These are phyloP conservation scores for Uronychia setigera DNA, from an alignment of 73 alveolate genomes.

Conservation along the genomic window DNA sequence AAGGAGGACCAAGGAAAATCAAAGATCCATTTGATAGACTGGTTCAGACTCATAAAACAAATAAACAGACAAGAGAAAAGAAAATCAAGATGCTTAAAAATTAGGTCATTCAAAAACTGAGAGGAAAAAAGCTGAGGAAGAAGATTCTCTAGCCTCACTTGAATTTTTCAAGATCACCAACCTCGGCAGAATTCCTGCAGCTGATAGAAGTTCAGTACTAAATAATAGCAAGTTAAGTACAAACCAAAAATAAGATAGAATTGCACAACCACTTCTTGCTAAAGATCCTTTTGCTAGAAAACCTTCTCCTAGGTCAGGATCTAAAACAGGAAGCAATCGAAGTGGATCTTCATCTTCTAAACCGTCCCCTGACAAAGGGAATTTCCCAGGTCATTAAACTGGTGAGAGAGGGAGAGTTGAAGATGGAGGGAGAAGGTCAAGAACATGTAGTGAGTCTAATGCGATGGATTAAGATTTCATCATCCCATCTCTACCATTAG, in stretches of 20 bases:
- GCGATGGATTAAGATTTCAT: slow-evolving; percentile 24
- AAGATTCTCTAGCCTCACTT: slow-evolving; percentile 60
- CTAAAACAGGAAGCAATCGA: background rate
- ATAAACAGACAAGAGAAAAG: background rate
- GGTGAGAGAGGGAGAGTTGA: background rate
- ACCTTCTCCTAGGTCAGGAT: background rate
- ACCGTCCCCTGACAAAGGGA: background rate
- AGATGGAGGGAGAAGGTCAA: background rate
- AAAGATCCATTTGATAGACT: slow-evolving; percentile 6
- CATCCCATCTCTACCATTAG: slow-evolving; percentile 80
- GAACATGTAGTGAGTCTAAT: background rate
- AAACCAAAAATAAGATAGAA: background rate
- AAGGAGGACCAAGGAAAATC: background rate
- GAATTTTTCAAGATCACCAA: slow-evolving; percentile 84
- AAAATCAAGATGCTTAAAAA: background rate
- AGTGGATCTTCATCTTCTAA: background rate
- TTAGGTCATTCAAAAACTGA: background rate
- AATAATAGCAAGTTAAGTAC: background rate
- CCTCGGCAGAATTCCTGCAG: slow-evolving; percentile 77
- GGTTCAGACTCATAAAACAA: background rate
- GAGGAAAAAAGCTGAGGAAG: background rate
- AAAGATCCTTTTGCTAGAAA: background rate
- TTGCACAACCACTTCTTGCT: background rate
- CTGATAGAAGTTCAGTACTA: slow-evolving; percentile 32
- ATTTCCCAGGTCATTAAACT: background rate